phyloP scores from a whole-genome alignment of 345 rosid species.

The Aquilaria sinensis region DNA sequence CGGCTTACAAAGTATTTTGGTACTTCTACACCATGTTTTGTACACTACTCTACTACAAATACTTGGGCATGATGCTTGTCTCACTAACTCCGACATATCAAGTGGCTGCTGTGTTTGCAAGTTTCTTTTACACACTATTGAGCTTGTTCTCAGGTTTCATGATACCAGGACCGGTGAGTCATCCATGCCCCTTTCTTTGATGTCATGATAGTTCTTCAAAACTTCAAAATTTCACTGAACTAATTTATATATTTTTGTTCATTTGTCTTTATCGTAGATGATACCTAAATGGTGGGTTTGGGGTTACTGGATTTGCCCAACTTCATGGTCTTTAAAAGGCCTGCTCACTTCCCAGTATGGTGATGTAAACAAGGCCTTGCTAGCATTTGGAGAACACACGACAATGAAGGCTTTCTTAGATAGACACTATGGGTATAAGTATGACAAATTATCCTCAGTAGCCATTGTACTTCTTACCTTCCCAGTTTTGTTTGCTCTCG shows the following conservation, averaged over 20 bases:
- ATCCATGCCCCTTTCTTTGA: neutral
- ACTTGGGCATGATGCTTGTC: constrained; percentile 42
- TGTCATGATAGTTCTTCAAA: neutral
- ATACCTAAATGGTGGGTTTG: constrained; percentile 46
- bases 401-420: constrained; percentile 22
- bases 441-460: constrained; percentile 20
- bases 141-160: constrained; percentile 40
- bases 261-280: constrained; percentile 17
- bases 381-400: constrained; percentile 22
- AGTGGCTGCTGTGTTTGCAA: constrained; percentile 27
- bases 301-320: constrained; percentile 35
- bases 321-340: constrained; percentile 34
- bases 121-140: constrained; percentile 21
- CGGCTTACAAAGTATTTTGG: constrained; percentile 37
- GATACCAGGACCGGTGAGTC: constrained; percentile 42
- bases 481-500: constrained; percentile 24
- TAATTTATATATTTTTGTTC: neutral
- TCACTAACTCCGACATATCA: constrained; percentile 33
- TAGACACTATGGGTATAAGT: constrained; percentile 22
- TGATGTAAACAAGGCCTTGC: constrained; percentile 20
- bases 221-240: too few species aligned
- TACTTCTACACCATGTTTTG: constrained; percentile 38
- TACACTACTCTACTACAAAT: constrained; percentile 33
- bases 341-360: constrained; percentile 38
- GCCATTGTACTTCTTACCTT: constrained; percentile 21